Conservation (phyloP, 768 basidiomycete genomes). For the Termitomyces sp. region DNA sequence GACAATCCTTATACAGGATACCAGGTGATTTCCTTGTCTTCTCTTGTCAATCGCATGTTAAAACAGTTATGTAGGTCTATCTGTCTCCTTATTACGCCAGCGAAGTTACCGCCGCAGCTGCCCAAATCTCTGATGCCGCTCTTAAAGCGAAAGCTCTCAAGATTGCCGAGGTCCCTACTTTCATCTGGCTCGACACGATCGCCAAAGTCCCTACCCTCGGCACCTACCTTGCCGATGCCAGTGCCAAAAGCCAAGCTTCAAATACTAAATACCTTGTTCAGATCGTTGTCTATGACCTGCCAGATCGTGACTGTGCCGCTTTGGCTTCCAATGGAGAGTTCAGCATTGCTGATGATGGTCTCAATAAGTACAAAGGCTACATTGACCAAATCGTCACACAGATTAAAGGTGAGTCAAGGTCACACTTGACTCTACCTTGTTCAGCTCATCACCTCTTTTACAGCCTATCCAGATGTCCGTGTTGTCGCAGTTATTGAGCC, state of each 20-base stretch:
- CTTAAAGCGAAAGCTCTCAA: conserved; percentile 43
- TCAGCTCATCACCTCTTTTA: background rate
- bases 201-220: conserved; percentile 51
- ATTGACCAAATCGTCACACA: conserved; percentile 58
- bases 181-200: conserved; percentile 56
- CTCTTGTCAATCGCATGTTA: background rate
- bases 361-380: conserved; percentile 51
- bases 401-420: conserved; percentile 36
- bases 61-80: conserved; percentile 30
- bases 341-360: conserved; percentile 49
- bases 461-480: conserved; percentile 53
- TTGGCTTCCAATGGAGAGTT: conserved; percentile 64
- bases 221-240: conserved; percentile 51
- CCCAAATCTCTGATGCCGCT: conserved; percentile 43
- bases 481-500: conserved; percentile 64
- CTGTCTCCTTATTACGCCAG: conserved; percentile 50
- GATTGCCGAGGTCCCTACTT: conserved; percentile 58
- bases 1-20: conserved; percentile 54
- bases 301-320: conserved; percentile 64
- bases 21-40: conserved; percentile 22
- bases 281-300: conserved; percentile 54
- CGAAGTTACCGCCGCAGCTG: conserved; percentile 47
- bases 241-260: conserved; percentile 33
- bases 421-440: background rate
- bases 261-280: conserved; percentile 47